Evolutionary conservation across 352 stramenopile genomes (phyloP), one percentile per base, ranked within the genome.

Genomic region (Globisporangium radiosum): DNA sequence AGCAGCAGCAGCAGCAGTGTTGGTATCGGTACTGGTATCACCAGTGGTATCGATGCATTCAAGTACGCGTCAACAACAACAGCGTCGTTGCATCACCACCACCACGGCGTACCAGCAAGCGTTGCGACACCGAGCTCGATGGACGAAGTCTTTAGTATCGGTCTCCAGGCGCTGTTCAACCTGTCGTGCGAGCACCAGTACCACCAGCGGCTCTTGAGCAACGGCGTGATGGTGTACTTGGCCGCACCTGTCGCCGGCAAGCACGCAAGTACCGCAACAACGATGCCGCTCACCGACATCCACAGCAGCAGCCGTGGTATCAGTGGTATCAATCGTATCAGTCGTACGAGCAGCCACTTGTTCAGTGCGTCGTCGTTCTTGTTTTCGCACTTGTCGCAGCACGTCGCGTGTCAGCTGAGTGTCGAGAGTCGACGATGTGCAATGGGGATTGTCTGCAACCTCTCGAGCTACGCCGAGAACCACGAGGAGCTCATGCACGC

Each of bases 401-500:
- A 58, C 37, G 39, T 50, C 42, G 15, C 52, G 19, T 64, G 47
- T 25, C 36, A 63, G 8, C 51, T 89, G 8, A 76, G 62, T 11
- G 47, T 54, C 9, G 72, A 88, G 15, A 89, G 72, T 47, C 71
- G 77, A 15, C 67, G 79, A 0, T 81, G 71, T 40, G 81, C 78
- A 0, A 74, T 91, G 45, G 79, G 72, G 25, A 88, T 91, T 47
- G 74, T 91, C 37, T 91, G 81, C 58, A 93, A 93, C 52, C 61
- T 93, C 49, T 76, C 79, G 4, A 85, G 75, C 44, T 87, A 82
- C 59, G 79, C 90, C 15, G 70, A 75, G 52, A 93, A 93, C 65
- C 84, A 91, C 68, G 75, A 88, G 52, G 81, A 93, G 48, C 78
- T 93, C 45, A 91, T 93, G 65, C 73, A 84, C 40, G 69, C 78